Evolutionary conservation across 306 rosid species (phyloP).

Genomic region (Vicia faba): DNA sequence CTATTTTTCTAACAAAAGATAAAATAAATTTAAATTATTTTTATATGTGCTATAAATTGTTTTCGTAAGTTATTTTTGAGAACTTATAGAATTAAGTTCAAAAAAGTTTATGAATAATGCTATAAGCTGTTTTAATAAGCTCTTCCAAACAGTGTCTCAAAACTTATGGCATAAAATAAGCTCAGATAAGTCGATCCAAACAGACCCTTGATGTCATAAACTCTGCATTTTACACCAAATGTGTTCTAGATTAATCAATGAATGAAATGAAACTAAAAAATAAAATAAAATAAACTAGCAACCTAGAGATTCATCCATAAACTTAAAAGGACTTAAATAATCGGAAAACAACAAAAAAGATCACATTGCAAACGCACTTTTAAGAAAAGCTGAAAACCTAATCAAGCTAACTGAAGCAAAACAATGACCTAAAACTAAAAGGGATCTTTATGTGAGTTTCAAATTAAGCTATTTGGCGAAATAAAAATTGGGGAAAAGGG

Average conservation of each 20-base stretch:
- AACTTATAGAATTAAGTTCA: too few relatives aligned
- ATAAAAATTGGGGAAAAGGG: too few relatives aligned
- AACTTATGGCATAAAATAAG: too few relatives aligned
- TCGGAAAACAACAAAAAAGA: background rate
- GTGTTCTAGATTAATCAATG: background rate
- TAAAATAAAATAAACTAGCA: too few relatives aligned
- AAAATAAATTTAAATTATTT: too few relatives aligned
- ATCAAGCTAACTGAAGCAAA: conserved; percentile 21
- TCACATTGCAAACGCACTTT: background rate
- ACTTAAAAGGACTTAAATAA: conserved; percentile 14
- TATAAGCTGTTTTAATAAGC: too few relatives aligned
- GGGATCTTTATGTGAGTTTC: background rate
- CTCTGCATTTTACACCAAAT: background rate
- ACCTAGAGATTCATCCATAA: background rate
- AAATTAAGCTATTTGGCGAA: background rate
- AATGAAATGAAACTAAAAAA: background rate
- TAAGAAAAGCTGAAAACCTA: background rate
- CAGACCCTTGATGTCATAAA: background rate
- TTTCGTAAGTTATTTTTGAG: too few relatives aligned
- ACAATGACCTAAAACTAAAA: background rate
- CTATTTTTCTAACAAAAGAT: too few relatives aligned
- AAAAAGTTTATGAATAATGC: too few relatives aligned
- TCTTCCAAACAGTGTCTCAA: too few relatives aligned
- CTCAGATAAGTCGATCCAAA: too few relatives aligned
- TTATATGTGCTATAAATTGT: too few relatives aligned